These are phyloP conservation scores for Pyropia yezoensis DNA, from an alignment of 23 red algal genomes.

Conservation along the genomic window DNA sequence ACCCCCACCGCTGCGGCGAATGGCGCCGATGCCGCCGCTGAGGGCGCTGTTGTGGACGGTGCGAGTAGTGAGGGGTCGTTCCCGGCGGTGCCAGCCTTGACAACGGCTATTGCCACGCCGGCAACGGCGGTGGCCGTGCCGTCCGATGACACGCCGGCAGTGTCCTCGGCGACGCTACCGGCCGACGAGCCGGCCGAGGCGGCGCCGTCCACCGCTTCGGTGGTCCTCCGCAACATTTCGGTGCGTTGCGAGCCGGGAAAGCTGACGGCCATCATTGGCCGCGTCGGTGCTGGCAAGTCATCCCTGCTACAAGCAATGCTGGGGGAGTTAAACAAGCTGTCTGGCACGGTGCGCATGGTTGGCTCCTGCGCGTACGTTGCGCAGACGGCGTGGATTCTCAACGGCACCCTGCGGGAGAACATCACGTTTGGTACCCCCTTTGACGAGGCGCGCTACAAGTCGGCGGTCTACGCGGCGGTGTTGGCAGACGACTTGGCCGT, in stretches of 20 bases:
- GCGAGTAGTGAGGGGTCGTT: too few relatives aligned
- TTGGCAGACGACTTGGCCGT: constrained; percentile 59
- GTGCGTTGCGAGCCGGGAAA: constrained; percentile 21
- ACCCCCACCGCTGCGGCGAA: not conserved
- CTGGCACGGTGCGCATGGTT: constrained; percentile 9
- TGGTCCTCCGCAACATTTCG: constrained; percentile 12
- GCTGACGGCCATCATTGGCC: constrained; percentile 50
- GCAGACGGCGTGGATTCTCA: constrained; percentile 72
- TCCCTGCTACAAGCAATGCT: constrained; percentile 48
- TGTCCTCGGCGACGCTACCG: not conserved
- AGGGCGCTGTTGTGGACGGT: not conserved
- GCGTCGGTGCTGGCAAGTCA: constrained; percentile 74
- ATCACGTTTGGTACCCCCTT: constrained; percentile 63
- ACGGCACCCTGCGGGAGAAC: constrained; percentile 83
- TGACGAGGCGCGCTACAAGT: constrained; percentile 29
- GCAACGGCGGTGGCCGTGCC: not conserved
- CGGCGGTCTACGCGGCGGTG: constrained; percentile 34
- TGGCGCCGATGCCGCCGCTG: not conserved
- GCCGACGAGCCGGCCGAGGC: not conserved
- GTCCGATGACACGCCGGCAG: not conserved
- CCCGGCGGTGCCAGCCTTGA: too few relatives aligned
- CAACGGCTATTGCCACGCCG: not conserved
- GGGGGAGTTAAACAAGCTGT: constrained; percentile 28
- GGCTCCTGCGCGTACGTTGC: constrained; percentile 47
- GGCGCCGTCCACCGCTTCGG: not conserved